A percentile compares a stretch with the other conserved stretches of the same genome.
These are phyloP conservation scores for Alternaria sp. DNA, from an alignment of 2,329 filamentous ascomycete genomes.

Conservation along the genomic window DNA sequence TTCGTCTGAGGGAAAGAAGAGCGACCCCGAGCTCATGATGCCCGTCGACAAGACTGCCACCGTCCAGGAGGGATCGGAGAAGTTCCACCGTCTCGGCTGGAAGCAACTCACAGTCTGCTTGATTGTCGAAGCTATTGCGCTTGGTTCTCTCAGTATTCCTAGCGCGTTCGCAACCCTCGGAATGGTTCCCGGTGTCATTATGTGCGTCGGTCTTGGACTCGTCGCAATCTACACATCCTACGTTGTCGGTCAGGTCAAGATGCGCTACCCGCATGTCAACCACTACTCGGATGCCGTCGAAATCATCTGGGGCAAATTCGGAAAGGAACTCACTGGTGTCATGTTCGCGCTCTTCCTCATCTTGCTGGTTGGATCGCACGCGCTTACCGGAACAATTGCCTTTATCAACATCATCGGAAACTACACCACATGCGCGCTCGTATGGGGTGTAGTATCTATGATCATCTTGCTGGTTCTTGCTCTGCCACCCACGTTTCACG, in stretches of 20 bases:
- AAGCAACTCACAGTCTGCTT: constrained; percentile 58
- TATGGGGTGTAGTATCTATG: constrained; percentile 68
- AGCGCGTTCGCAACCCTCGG: constrained; percentile 55
- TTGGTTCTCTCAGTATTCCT: constrained; percentile 55
- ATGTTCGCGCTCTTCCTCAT: constrained; percentile 51
- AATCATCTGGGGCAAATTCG: constrained; percentile 64
- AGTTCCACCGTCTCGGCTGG: constrained; percentile 56
- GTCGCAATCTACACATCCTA: constrained; percentile 67
- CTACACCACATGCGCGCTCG: constrained; percentile 65
- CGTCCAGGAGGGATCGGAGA: constrained; percentile 46
- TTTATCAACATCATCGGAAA: constrained; percentile 68
- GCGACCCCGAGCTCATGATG: constrained; percentile 40
- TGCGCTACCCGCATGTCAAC: constrained; percentile 64
- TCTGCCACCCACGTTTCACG: constrained; percentile 67
- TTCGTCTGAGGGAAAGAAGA: constrained; percentile 40
- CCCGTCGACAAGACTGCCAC: constrained; percentile 39
- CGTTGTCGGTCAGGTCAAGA: constrained; percentile 66
- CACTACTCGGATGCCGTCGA: constrained; percentile 74
- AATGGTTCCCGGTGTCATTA: constrained; percentile 55
- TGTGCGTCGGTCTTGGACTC: constrained; percentile 58
- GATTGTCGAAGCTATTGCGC: constrained; percentile 59
- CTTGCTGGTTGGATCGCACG: constrained; percentile 74
- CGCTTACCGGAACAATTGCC: constrained; percentile 73
- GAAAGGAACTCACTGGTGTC: constrained; percentile 63
- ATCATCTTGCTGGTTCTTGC: constrained; percentile 66